Percentiles rank a stretch among this genome's conserved stretches.
Conservation (phyloP, 1,284 basidiomycete species). For the Thecaphora thlaspeos region DNA sequence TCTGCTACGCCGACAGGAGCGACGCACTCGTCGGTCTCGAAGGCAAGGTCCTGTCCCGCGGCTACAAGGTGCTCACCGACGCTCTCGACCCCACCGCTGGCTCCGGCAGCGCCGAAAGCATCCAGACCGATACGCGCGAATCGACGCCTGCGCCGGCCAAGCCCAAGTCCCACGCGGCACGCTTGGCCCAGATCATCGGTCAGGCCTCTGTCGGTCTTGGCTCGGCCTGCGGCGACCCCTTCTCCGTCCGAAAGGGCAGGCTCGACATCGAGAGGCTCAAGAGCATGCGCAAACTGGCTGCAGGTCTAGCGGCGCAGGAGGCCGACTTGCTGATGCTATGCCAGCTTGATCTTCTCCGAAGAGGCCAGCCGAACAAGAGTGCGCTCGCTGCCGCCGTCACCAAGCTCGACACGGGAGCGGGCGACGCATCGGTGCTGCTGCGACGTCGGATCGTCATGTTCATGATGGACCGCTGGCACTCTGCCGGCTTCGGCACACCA, state of each 20-base stretch:
- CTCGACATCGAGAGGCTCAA: conserved; percentile 5
- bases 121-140: too few species aligned
- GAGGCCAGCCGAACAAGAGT: conserved; percentile 34
- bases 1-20: conserved; percentile 1
- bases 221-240: conserved; percentile 11
- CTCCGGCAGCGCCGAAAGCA: too few species aligned
- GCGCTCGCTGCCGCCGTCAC: conserved; percentile 35
- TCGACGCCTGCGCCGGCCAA: not conserved
- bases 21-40: conserved; percentile 17
- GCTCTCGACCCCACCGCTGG: not conserved
- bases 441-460: conserved; percentile 26
- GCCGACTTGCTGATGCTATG: conserved; percentile 41
- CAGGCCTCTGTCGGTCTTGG: conserved; percentile 24
- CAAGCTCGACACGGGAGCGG: conserved; percentile 22
- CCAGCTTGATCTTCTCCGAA: conserved; percentile 33
- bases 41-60: conserved; percentile 19
- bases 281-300: conserved; percentile 14
- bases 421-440: conserved; percentile 1
- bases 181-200: conserved; percentile 18
- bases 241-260: conserved; percentile 4
- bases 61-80: not conserved
- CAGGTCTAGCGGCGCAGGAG: conserved; percentile 23
- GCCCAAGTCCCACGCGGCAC: conserved; percentile 13
- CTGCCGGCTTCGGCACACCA: conserved; percentile 28
- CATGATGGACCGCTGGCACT: conserved; percentile 43